Base-by-base conservation (phyloP, 371 early-diverging fungal genomes). In the Mucor lusitanicus region DNA sequence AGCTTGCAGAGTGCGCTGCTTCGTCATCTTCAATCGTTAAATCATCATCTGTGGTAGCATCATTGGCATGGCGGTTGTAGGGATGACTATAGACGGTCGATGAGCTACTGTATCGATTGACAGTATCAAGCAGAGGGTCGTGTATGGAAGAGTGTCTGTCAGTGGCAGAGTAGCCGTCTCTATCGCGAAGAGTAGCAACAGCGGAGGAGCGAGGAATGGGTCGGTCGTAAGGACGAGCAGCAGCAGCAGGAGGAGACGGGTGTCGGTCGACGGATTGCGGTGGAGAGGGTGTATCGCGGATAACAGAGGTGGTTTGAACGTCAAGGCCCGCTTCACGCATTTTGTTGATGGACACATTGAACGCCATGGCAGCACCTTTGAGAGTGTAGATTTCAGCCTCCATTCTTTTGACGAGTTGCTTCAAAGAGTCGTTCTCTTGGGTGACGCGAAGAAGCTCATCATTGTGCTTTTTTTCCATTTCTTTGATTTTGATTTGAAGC, bases 341-440 rank as follows among this genome's bases (percentile, higher is more conserved):
- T 27, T 70, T 73, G 17, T 42, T 54, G n/a, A 69, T 65, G 2
- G 74, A 65, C 1, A 73, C 53, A 44, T 73, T 66, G 40, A 73
- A 73, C 3, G 74, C 70, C 58, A 70, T 70, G 4, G 65, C 70
- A 6, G 74, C 74, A 12, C 74, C 74, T 56, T 69, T 70, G 17
- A 73, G 44, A 30, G 67, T 63, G 60, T 73, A 70, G 44, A 80
- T 80, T 55, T 82, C 83, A 0, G 79, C 75, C 64, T 82, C 83
- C 67, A 82, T 75, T 27, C 72, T 76, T 48, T 82, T 80, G n/a
- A 82, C 75, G 5, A 78, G 73, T 3, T 68, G 17, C 42, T 71
- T 66, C 9, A 71, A 32, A 21, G 28, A 53, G n/a, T 66, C 60
- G 19, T 71, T 71, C 39, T 71, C 71, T 35, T 59, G 15, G 27